phyloP scores from a whole-genome alignment of 169 alveolate genomes.

The Eimeria acervulina region DNA sequence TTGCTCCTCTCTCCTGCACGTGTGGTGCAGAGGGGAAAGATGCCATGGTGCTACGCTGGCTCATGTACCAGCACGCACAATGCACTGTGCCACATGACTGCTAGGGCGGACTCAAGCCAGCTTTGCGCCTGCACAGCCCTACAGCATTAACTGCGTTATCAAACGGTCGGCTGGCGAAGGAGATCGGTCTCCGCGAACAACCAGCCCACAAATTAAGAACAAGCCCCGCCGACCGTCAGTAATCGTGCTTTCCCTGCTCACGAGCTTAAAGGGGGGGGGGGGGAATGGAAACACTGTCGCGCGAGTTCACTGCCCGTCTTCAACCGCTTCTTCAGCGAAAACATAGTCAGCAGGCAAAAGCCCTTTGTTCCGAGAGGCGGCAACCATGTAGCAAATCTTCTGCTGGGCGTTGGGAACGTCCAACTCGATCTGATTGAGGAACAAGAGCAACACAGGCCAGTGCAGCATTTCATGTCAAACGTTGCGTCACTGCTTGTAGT shows the following conservation, averaged over 20 bases:
- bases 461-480: background rate
- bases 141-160: slow-evolving; percentile 69
- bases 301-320: slow-evolving; percentile 47
- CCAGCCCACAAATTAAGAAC: slow-evolving; percentile 13
- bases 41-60: slow-evolving; percentile 68
- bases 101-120: slow-evolving; percentile 71
- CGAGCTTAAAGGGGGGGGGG: slow-evolving; percentile 42
- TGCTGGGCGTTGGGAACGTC: slow-evolving; percentile 80
- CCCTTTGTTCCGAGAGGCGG: slow-evolving; percentile 64
- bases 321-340: slow-evolving; percentile 73
- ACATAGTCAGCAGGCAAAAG: slow-evolving; percentile 80
- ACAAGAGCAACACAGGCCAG: background rate
- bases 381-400: slow-evolving; percentile 77
- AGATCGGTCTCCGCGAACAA: background rate
- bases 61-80: slow-evolving; percentile 56
- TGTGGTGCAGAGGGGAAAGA: slow-evolving; percentile 52
- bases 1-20: slow-evolving; percentile 24
- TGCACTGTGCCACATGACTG: slow-evolving; percentile 63
- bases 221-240: slow-evolving; percentile 32
- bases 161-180: slow-evolving; percentile 63
- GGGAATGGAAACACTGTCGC: slow-evolving; percentile 34
- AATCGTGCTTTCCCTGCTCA: slow-evolving; percentile 34
- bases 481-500: background rate
- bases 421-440: slow-evolving; percentile 61
- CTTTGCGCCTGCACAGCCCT: slow-evolving; percentile 77